Conservation (phyloP, 345 rosid genomes). For the Nasturtium officinale region DNA sequence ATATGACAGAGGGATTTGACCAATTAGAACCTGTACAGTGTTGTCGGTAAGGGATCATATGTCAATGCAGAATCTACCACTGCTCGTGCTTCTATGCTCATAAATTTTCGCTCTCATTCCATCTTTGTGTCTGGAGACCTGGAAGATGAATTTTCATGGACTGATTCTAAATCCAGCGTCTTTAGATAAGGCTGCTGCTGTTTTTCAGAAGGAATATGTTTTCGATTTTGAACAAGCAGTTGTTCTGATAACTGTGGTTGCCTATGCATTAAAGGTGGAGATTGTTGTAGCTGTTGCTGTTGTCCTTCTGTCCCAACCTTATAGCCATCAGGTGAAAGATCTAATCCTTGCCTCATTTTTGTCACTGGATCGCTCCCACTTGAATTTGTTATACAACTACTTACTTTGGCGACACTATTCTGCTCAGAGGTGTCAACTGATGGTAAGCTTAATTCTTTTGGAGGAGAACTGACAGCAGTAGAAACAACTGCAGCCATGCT, state of each 20-base stretch:
- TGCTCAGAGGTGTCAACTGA: constrained; percentile 47
- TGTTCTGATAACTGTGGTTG: constrained; percentile 55
- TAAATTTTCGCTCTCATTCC: constrained; percentile 53
- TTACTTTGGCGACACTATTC: constrained; percentile 45
- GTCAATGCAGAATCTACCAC: constrained; percentile 51
- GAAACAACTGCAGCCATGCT: constrained; percentile 40
- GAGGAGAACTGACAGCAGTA: constrained; percentile 47
- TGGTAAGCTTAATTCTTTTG: constrained; percentile 58
- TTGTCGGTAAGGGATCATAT: constrained; percentile 59
- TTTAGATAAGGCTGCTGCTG: constrained; percentile 28
- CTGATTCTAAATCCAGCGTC: constrained; percentile 52
- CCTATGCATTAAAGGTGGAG: constrained; percentile 52
- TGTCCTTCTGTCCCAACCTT: constrained; percentile 43
- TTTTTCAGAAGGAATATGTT: constrained; percentile 21
- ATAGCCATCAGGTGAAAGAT: constrained; percentile 38
- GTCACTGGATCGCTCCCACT: constrained; percentile 49
- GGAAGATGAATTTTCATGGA: constrained; percentile 32
- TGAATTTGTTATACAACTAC: constrained; percentile 42
- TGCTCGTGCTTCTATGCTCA: constrained; percentile 43
- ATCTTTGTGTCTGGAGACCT: constrained; percentile 51
- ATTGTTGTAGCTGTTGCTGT: constrained; percentile 48
- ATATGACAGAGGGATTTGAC: constrained; percentile 1
- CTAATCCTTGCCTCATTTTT: constrained; percentile 50
- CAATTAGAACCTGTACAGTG: constrained; percentile 73
- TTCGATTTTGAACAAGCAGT: constrained; percentile 26